Evolutionary conservation across 208 protist genomes (phyloP).

Genomic region (Sergeia podlipaevii): DNA sequence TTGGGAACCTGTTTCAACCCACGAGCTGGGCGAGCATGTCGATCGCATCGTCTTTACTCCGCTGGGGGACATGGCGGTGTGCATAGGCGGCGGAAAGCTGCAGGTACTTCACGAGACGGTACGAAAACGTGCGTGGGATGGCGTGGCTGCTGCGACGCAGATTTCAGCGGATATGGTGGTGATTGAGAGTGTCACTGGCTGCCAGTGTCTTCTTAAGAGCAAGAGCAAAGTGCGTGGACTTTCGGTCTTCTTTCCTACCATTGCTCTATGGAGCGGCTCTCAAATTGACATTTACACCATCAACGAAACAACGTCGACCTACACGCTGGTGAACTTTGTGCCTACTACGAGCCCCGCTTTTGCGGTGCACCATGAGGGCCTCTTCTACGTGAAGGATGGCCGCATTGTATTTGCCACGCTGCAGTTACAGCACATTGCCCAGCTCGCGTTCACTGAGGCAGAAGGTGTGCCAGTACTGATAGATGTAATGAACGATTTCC

Average conservation of each 20-base stretch:
- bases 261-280: constrained; percentile 85
- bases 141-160: constrained; percentile 80
- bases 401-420: constrained; percentile 78
- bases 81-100: constrained; percentile 40
- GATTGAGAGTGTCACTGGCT: constrained; percentile 79
- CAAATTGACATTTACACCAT: constrained; percentile 89
- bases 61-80: constrained; percentile 53
- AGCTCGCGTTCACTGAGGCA: constrained; percentile 83
- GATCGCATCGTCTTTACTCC: constrained; percentile 58
- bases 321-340: constrained; percentile 68
- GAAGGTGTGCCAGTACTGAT: constrained; percentile 81
- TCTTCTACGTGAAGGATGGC: constrained; percentile 82
- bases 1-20: constrained; percentile 73
- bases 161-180: constrained; percentile 84
- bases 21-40: constrained; percentile 60
- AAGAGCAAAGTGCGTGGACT: constrained; percentile 71
- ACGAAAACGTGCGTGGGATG: constrained; percentile 80
- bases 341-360: constrained; percentile 69
- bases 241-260: constrained; percentile 77
- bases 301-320: constrained; percentile 75
- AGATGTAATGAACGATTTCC: constrained; percentile 88
- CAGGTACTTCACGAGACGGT: constrained; percentile 86
- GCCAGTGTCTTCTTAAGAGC: constrained; percentile 79
- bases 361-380: constrained; percentile 74
- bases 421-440: constrained; percentile 68